Evolutionary conservation across 108 stramenopile genomes (phyloP), one percentile per base, ranked within the genome.

Genomic region (Cyclotella cryptica): DNA sequence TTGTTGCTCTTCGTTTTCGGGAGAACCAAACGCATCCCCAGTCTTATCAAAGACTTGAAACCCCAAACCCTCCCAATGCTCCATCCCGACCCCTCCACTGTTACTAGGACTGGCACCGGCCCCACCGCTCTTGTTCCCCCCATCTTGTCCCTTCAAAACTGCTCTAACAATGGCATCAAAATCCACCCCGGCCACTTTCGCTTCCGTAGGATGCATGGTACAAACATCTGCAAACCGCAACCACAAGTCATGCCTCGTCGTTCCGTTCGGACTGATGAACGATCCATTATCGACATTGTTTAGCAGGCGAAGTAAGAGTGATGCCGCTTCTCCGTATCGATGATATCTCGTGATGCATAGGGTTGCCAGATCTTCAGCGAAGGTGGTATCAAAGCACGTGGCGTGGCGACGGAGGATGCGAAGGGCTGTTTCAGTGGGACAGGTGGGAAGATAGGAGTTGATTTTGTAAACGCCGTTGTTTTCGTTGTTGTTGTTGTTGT

Each of bases 231-330:
- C 96, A 69, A 99, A 91, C 22, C 85, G 78, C 84, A 98, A 88
- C 99, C 99, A 99, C 72, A 98, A 54, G 39, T 97, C 93, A 78
- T 98, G 95, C 40, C 88, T 61, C n/a, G 94, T 87, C 29, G 81
- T 80, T 14, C 93, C 93, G 61, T 66, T 65, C 4, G 88, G 80
- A 41, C 86, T 88, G 19, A 89, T 29, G 64, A 87, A 98, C 3
- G 54, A 44, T 18, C 35, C 78, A 29, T 21, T 29, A 14, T 77
- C 74, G 17, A 87, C 86, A 67, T 94, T 86, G 85, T 98, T 95
- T 53, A 94, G 63, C 41, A 98, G 79, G 75, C 95, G 81, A 35
- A 95, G 89, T 57, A 97, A 90, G 69, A 96, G 74, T 26, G 82
- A 64, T 10, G 97, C 98, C 27, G 97, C 98, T 78, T 97, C 96